Conservation (phyloP, 177 flowering plant genomes). For the Vitis hybrid region DNA sequence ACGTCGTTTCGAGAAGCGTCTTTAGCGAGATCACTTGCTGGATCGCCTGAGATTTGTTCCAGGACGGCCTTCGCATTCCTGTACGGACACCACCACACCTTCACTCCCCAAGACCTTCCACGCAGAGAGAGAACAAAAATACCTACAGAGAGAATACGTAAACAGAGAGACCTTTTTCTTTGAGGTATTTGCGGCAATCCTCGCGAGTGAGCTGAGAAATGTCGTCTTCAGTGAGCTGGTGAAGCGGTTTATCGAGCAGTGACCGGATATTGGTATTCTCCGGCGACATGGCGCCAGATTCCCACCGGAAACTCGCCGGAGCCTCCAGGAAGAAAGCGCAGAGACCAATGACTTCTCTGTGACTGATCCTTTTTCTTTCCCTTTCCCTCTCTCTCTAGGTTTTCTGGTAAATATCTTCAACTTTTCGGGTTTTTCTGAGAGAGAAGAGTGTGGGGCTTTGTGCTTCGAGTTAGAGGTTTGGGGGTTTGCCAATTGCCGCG, state of each 20-base stretch:
- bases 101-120: no score
- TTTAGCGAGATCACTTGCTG: slow-evolving; percentile 95
- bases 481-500: no score
- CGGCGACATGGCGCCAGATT: slow-evolving; percentile 38
- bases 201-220: slow-evolving; percentile 99
- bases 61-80: slow-evolving; percentile 98
- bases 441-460: no score
- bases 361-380: no score
- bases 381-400: no score
- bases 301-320: slow-evolving; percentile 22
- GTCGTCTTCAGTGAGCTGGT: slow-evolving; percentile 88
- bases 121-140: no score
- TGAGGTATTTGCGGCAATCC: slow-evolving; percentile 94
- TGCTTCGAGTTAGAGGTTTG: no score
- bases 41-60: slow-evolving; percentile 99
- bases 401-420: no score
- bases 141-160: neutral
- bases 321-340: neutral
- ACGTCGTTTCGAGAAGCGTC: slow-evolving; percentile 59
- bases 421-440: no score
- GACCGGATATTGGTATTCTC: slow-evolving; percentile 45
- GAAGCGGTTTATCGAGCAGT: slow-evolving; percentile 81
- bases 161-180: slow-evolving; percentile 69
- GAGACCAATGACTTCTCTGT: no score
- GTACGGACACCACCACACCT: slow-evolving; percentile 19